These are phyloP conservation scores for Corchorus olitorius DNA, from an alignment of 345 rosid species.

Conservation along the genomic window DNA sequence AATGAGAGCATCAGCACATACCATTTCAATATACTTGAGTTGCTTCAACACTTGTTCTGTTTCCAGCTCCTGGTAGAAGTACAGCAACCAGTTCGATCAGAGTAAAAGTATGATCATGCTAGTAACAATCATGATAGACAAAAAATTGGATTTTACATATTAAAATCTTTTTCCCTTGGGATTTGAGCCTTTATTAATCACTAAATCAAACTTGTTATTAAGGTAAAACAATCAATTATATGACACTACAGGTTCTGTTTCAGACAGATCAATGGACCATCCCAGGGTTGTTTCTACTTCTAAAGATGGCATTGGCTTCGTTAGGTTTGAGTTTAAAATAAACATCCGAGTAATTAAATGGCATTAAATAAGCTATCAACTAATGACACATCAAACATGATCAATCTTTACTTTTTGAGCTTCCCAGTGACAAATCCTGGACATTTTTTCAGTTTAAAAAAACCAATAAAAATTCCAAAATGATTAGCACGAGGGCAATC, in stretches of 20 bases:
- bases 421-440: slow-evolving; percentile 1
- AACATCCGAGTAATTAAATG: not conserved
- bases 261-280: not conserved
- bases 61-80: slow-evolving; percentile 71
- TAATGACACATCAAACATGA: slow-evolving; percentile 4
- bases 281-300: not conserved
- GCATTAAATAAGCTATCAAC: not conserved
- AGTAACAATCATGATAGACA: not conserved
- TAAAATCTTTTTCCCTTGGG: not conserved
- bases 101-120: not conserved
- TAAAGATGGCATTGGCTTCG: not conserved
- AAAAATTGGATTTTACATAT: not conserved
- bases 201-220: not conserved
- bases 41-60: slow-evolving; percentile 79
- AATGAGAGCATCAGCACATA: slow-evolving; percentile 31
- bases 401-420: not conserved
- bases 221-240: not conserved
- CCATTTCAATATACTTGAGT: slow-evolving; percentile 71
- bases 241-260: not conserved
- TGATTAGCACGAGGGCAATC: not conserved
- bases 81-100: slow-evolving; percentile 20
- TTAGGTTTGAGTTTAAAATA: not conserved
- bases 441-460: not conserved
- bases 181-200: not conserved
- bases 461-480: slow-evolving; percentile 8